Base-by-base conservation (phyloP, 129 eudicot genomes). In the Rutidosis leptorrhynchoides region DNA sequence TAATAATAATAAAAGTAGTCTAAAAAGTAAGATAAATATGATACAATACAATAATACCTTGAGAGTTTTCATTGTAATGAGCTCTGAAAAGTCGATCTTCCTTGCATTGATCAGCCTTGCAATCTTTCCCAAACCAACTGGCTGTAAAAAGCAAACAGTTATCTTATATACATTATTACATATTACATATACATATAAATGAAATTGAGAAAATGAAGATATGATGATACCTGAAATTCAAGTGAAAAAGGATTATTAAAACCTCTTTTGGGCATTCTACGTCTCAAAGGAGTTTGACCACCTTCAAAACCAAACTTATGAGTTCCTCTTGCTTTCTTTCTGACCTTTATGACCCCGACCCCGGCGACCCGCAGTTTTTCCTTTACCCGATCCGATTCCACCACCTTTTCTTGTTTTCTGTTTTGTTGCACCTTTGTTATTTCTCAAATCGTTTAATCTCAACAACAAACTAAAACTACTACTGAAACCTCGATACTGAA, bases 291-390 rank as follows among this genome's bases (percentile, higher is more conserved):
- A 54, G 98, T 93, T 76, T 93, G 98, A 0, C 98, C 98, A 74
- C 98, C 98, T 79, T 93, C 98, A 67, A 93, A 93, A 3, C 98
- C 98, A 57, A 93, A 89, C 81, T 88, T 93, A 58, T 51, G 60
- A 56, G 96, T 89, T 7, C 98, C 96, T 62, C 98, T 79, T 16
- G 98, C n/a, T n/a, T n/a, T n/a, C 98, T 54, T 86, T 86, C 88
- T 93, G 98, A 21, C 98, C 98, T 84, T 93, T 93, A 71, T 93
- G 98, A 22, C 98, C 98, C 60, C n/a, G n/a, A n/a, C n/a, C n/a
- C n/a, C n/a, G n/a, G n/a, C 98, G 69, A 7, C 98, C 98, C 3
- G 95, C 98, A 7, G 98, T 93, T 83, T 93, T 93, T 1, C 98
- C 98, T 65, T 89, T 85, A 22, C 98, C 98, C 57, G 98, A 93